Base-by-base conservation (phyloP, 192 early-diverging fungal species). In the Kappamyces sp. region DNA sequence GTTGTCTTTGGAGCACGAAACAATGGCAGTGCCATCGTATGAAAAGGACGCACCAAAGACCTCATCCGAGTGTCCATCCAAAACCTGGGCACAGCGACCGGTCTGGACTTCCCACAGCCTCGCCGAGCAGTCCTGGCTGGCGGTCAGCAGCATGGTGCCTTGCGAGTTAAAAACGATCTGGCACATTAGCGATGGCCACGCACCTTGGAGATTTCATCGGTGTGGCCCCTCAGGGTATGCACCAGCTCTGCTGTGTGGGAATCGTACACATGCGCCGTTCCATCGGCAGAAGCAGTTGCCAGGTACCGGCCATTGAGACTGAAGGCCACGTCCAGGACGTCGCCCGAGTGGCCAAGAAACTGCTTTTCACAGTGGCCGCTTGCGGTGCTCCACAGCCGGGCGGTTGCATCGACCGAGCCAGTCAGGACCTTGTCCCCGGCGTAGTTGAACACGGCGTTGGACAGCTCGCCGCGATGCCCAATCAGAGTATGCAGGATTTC, bases 401-500 rank as follows among this genome's bases (percentile, higher is more conserved):
- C 75, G 2, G 75, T 68, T 1, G 67, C 75, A 49, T 80, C 78
- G 64, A 73, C 67, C 0, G 73, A 76, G 2, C 73, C 70, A 39
- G 58, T 77, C 40, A 80, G 40, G 9, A 80, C 38, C 32, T 55
- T 47, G 8, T 23, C 50, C 1, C 57, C 55, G n/a, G 10, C 1
- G 36, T 41, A 63, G 47, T 63, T 68, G 61, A 80, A 80, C 12
- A 51, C 41, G 5, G 65, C 66, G 15, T 40, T 52, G 3, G 75
- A 74, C 2, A 80, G 64, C 52, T 80, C 78, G 37, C 49, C 55
- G 2, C 76, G 69, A 60, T 80, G 78, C 12, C 78, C 78, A 55
- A 80, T 80, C 39, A 75, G 60, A n/a, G 66, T 79, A 51, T 76
- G 70, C 58, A 76, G 33, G 46, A 66, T 66, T 60, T 15, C 1